phyloP scores from a whole-genome alignment of 176 grass and related monocot genomes.

The Oryza punctata region DNA sequence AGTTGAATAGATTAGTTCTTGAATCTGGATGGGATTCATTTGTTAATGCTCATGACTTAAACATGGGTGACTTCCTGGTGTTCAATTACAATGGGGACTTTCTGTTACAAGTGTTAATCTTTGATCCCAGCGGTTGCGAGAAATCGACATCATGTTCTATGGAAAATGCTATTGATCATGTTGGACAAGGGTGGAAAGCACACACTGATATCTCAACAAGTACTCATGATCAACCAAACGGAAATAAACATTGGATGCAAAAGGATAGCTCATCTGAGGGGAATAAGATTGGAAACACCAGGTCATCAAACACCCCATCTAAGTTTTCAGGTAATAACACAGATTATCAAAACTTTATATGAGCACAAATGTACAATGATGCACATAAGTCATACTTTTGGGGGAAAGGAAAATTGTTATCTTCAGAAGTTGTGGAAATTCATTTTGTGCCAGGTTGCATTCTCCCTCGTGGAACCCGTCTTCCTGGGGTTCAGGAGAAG shows the following conservation, averaged over 20 bases:
- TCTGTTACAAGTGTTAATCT: not conserved
- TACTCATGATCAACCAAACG: not conserved
- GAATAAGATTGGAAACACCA: not conserved
- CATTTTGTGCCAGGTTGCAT: not conserved
- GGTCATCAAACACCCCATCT: not conserved
- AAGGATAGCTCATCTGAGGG: not conserved
- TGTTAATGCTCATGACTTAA: not conserved
- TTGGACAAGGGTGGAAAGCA: not conserved
- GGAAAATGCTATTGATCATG: not conserved
- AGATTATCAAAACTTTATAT: no score
- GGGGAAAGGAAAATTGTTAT: not conserved
- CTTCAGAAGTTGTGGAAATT: not conserved
- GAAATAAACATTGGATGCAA: not conserved
- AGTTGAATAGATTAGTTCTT: no score
- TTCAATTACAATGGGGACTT: not conserved
- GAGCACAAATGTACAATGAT: not conserved
- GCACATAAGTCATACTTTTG: not conserved
- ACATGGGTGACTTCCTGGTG: not conserved
- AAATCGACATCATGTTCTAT: not conserved
- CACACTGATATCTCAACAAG: not conserved
- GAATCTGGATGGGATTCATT: not conserved
- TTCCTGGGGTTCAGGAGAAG: not conserved
- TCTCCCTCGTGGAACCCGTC: not conserved
- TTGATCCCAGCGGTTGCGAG: not conserved
- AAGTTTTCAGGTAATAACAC: not conserved